phyloP scores from a whole-genome alignment of 257 asterid species.

The Petunia secreta region DNA sequence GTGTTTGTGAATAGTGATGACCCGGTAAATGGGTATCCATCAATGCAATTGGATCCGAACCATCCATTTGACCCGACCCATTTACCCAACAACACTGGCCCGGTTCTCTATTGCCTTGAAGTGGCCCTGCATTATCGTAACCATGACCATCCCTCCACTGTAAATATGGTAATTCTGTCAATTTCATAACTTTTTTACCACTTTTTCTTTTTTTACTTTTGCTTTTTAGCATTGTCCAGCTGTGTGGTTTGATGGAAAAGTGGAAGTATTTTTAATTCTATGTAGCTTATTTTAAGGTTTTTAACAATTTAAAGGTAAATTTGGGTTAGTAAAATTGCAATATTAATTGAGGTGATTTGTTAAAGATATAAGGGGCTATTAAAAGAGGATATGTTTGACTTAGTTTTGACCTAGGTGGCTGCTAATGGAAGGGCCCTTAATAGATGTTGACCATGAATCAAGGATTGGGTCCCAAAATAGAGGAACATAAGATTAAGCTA shows the following conservation, averaged over 20 bases:
- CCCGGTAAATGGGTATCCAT: conserved; percentile 83
- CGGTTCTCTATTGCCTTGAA: conserved; percentile 91
- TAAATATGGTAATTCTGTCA: conserved; percentile 53
- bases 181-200: background rate
- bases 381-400: conserved; percentile 28
- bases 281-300: background rate
- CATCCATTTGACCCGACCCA: conserved; percentile 56
- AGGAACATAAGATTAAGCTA: conserved; percentile 9
- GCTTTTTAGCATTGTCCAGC: background rate
- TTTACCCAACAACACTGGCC: conserved; percentile 53
- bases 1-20: conserved; percentile 75
- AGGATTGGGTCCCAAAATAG: conserved; percentile 31
- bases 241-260: background rate
- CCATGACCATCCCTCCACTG: conserved; percentile 42
- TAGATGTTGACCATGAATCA: conserved; percentile 44
- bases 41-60: conserved; percentile 55
- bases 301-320: background rate
- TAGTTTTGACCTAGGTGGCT: conserved; percentile 57
- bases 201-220: conserved; percentile 1
- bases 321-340: background rate
- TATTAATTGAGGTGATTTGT: background rate
- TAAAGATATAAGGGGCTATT: conserved; percentile 37
- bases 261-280: background rate
- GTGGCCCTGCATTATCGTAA: conserved; percentile 66
- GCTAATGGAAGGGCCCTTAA: conserved; percentile 38